These are phyloP conservation scores for Debaryomyces maramus DNA, from an alignment of 805 yeast species.

Conservation along the genomic window DNA sequence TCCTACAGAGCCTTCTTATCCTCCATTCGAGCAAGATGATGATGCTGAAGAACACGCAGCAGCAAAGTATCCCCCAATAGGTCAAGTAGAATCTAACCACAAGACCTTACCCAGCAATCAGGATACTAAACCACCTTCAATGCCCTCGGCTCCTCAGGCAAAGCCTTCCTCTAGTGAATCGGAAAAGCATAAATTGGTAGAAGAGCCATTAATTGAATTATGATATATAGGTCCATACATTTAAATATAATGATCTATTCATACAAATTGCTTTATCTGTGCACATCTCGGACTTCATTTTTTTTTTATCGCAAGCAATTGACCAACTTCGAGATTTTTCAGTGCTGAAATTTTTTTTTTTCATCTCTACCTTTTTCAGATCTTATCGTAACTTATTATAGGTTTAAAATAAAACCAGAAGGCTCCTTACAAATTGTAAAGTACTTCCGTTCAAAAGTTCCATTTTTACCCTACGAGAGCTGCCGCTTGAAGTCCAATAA, in stretches of 20 bases:
- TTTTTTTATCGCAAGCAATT: conserved; percentile 2
- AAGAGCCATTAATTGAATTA: conserved; percentile 43
- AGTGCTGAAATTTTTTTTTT: too few species aligned
- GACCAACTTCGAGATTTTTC: neutral
- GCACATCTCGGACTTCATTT: neutral
- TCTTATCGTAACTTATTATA: too few species aligned
- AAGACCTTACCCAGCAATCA: neutral
- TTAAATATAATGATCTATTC: neutral
- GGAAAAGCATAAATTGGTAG: conserved; percentile 10
- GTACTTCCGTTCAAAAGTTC: too few species aligned
- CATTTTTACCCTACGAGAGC: conserved; percentile 35
- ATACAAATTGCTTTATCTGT: neutral
- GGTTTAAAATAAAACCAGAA: too few species aligned
- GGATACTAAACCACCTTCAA: conserved; percentile 7
- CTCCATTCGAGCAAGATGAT: conserved; percentile 3
- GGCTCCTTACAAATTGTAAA: too few species aligned
- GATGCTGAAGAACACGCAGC: conserved; percentile 7
- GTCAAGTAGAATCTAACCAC: conserved; percentile 4
- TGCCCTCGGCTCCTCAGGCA: conserved; percentile 5
- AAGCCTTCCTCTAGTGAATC: conserved; percentile 2
- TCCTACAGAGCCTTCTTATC: conserved; percentile 5
- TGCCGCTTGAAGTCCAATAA: conserved; percentile 42
- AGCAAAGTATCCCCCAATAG: conserved; percentile 11
- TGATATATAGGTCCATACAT: conserved; percentile 22
- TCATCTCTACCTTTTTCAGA: too few species aligned